phyloP scores from a whole-genome alignment of 768 basidiomycete genomes.

The Lactarius hengduanensis region DNA sequence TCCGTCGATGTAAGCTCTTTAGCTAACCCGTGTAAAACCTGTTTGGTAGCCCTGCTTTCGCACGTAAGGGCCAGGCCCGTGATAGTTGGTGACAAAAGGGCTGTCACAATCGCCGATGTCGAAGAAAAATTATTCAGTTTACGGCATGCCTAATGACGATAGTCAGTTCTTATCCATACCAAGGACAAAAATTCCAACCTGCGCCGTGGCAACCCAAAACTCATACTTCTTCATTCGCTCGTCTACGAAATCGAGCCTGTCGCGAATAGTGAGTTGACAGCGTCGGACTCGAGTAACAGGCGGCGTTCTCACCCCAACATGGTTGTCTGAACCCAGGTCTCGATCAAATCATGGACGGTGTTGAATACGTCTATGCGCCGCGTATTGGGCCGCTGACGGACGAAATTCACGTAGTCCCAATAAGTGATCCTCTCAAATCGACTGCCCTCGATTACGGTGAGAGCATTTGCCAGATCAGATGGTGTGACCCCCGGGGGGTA shows the following conservation, averaged over 20 bases:
- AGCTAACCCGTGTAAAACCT: background rate
- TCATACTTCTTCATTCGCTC: conserved; percentile 16
- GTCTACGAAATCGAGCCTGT: conserved; percentile 3
- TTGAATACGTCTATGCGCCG: conserved; percentile 16
- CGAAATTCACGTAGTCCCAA: conserved; percentile 25
- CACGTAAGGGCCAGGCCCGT: conserved; percentile 6
- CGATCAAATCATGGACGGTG: conserved; percentile 16
- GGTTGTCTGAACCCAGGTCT: conserved; percentile 6
- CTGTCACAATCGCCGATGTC: conserved; percentile 12
- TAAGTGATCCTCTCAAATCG: conserved; percentile 20
- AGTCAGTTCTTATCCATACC: background rate
- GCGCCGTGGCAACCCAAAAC: conserved; percentile 13
- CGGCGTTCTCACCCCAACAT: conserved; percentile 7
- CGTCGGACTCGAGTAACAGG: background rate
- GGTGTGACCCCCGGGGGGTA: conserved; percentile 2
- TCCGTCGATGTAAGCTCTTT: background rate
- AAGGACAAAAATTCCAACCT: conserved; percentile 7
- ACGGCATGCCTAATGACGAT: conserved; percentile 5
- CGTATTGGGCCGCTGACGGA: background rate
- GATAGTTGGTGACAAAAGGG: conserved; percentile 10
- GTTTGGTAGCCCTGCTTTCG: conserved; percentile 8
- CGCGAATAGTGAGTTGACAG: background rate
- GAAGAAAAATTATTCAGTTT: conserved; percentile 20
- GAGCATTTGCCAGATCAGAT: conserved; percentile 12
- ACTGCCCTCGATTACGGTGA: conserved; percentile 15